Conservation (phyloP, 139 green algal species). For the Diplosphaera chodatii region DNA sequence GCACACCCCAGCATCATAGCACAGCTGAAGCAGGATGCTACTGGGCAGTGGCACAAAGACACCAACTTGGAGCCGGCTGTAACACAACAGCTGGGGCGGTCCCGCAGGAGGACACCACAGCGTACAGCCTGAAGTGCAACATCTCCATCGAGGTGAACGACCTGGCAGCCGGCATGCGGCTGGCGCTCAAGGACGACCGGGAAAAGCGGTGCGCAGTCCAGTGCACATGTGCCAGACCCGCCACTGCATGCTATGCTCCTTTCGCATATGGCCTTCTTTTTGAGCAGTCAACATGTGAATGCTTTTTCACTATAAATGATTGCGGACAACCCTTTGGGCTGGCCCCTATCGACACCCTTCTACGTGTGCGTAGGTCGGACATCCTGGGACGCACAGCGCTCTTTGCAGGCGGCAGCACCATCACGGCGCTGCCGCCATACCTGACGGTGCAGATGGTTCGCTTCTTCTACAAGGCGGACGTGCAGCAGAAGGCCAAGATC, state of each 20-base stretch:
- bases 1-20: too few species aligned
- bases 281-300: too few species aligned
- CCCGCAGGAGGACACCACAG: conserved; percentile 45
- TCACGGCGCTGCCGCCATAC: conserved; percentile 73
- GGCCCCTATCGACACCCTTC: too few species aligned
- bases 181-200: conserved; percentile 81
- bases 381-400: conserved; percentile 26
- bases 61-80: too few species aligned
- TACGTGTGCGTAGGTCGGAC: neutral
- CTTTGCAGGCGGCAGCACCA: conserved; percentile 61
- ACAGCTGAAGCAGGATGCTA: too few species aligned
- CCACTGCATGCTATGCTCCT: too few species aligned
- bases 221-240: too few species aligned
- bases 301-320: too few species aligned
- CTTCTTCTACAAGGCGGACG: conserved; percentile 90
- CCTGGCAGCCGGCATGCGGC: conserved; percentile 72
- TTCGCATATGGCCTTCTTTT: too few species aligned
- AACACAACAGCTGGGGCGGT: too few species aligned
- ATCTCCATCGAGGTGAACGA: conserved; percentile 88
- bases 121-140: conserved; percentile 92
- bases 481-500: conserved; percentile 96
- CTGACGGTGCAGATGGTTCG: conserved; percentile 93
- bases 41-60: too few species aligned
- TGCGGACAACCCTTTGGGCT: too few species aligned
- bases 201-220: conserved; percentile 49